phyloP scores from a whole-genome alignment of 805 yeast species.

The Ogataea methylovora region DNA sequence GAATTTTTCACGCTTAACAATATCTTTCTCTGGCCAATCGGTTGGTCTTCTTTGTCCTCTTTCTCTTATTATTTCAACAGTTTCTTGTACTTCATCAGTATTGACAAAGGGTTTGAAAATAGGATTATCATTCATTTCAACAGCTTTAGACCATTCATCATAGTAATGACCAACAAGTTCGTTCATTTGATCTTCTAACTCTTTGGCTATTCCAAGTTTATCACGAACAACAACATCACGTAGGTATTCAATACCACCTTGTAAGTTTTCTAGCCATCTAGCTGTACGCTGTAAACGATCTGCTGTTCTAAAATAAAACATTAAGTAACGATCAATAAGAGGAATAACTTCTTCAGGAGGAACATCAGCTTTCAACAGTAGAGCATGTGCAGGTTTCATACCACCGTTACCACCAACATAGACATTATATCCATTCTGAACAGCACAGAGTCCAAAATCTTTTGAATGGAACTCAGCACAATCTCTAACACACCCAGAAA shows the following conservation, averaged over 20 bases:
- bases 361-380: conserved; percentile 24
- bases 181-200: conserved; percentile 27
- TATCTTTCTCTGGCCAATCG: conserved; percentile 24
- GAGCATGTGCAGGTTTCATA: conserved; percentile 32
- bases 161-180: conserved; percentile 25
- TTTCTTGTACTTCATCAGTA: conserved; percentile 21
- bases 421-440: conserved; percentile 28
- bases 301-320: conserved; percentile 31
- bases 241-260: conserved; percentile 29
- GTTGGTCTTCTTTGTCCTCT: conserved; percentile 31
- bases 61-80: conserved; percentile 26
- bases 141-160: conserved; percentile 28
- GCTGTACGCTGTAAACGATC: conserved; percentile 31
- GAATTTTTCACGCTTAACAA: conserved; percentile 17
- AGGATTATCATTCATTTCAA: conserved; percentile 14
- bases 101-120: conserved; percentile 27
- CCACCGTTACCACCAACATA: conserved; percentile 33
- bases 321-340: conserved; percentile 27
- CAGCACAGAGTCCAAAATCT: conserved; percentile 31
- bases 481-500: conserved; percentile 30
- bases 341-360: conserved; percentile 30
- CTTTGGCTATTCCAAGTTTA: conserved; percentile 27
- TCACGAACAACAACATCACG: conserved; percentile 26
- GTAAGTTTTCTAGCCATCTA: conserved; percentile 28
- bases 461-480: conserved; percentile 32